phyloP scores from a whole-genome alignment of 345 rosid species.

The Pelargonium nanum region DNA sequence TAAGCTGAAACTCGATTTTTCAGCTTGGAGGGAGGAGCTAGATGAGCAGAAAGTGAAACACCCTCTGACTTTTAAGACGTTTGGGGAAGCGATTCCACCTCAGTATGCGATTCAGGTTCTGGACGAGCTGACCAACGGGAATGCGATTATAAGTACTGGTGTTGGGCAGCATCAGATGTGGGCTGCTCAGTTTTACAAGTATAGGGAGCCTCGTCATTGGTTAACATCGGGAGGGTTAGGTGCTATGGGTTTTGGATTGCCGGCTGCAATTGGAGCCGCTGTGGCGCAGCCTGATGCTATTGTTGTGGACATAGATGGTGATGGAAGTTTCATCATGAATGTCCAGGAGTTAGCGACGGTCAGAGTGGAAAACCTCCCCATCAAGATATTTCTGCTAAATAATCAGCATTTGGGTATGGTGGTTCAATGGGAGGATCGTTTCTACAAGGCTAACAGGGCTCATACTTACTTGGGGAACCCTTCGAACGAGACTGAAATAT shows the following conservation, averaged over 20 bases:
- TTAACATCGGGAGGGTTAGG: slow-evolving; percentile 85
- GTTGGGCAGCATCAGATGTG: slow-evolving; percentile 99
- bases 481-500: slow-evolving; percentile 54
- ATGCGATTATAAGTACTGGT: slow-evolving; percentile 85
- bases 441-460: slow-evolving; percentile 88
- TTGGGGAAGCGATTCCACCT: slow-evolving; percentile 89
- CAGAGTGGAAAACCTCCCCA: slow-evolving; percentile 72
- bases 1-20: slow-evolving; percentile 44
- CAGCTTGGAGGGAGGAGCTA: slow-evolving; percentile 69
- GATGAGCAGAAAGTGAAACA: slow-evolving; percentile 52
- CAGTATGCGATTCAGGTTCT: slow-evolving; percentile 84
- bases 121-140: slow-evolving; percentile 72
- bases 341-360: slow-evolving; percentile 87
- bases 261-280: slow-evolving; percentile 93
- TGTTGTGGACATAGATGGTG: slow-evolving; percentile 91
- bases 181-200: slow-evolving; percentile 99
- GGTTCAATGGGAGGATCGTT: slow-evolving; percentile 88
- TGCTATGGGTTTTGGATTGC: slow-evolving; percentile 98
- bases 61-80: slow-evolving; percentile 70
- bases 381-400: slow-evolving; percentile 68
- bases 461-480: slow-evolving; percentile 86
- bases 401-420: slow-evolving; percentile 99
- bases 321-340: slow-evolving; percentile 94
- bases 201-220: slow-evolving; percentile 82
- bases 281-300: slow-evolving; percentile 76